Evolutionary conservation across 345 rosid species (phyloP).

Genomic region (Reutealis trisperma): DNA sequence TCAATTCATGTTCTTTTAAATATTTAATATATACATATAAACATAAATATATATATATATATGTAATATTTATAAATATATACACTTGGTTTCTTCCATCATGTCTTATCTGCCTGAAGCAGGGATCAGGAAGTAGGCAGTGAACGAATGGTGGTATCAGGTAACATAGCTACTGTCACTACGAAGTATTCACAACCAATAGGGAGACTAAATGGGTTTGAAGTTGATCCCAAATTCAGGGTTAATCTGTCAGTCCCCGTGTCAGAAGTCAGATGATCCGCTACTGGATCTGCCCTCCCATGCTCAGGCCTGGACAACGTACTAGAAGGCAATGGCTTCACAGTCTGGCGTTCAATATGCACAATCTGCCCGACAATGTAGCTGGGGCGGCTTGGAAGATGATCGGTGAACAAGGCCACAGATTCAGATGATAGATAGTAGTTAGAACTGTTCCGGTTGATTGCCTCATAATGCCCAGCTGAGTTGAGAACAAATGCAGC

Average conservation of each 20-base stretch:
- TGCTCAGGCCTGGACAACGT: constrained; percentile 41
- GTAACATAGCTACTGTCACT: constrained; percentile 98
- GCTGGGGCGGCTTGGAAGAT: constrained; percentile 72
- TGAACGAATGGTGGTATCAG: constrained; percentile 73
- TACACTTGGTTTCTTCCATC: constrained; percentile 75
- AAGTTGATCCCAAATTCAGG: constrained; percentile 51
- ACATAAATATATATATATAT: not conserved
- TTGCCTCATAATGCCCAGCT: constrained; percentile 83
- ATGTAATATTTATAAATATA: constrained; percentile 20
- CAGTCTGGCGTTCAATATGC: constrained; percentile 84
- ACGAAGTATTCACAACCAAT: constrained; percentile 85
- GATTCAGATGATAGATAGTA: constrained; percentile 93
- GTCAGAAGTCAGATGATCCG: constrained; percentile 49
- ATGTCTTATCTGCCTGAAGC: constrained; percentile 62
- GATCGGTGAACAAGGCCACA: constrained; percentile 85
- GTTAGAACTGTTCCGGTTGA: constrained; percentile 65
- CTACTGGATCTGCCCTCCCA: constrained; percentile 34
- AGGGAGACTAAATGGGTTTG: constrained; percentile 79
- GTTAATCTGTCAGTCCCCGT: constrained; percentile 51
- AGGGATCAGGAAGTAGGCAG: constrained; percentile 86
- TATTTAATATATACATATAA: not conserved
- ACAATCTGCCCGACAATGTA: constrained; percentile 90
- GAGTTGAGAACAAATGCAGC: constrained; percentile 90
- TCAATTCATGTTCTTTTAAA: constrained; percentile 15
- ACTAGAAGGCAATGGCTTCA: constrained; percentile 47